These are phyloP conservation scores for Xenoacremonium recifei DNA, from an alignment of 2,329 filamentous ascomycete genomes.

Conservation along the genomic window DNA sequence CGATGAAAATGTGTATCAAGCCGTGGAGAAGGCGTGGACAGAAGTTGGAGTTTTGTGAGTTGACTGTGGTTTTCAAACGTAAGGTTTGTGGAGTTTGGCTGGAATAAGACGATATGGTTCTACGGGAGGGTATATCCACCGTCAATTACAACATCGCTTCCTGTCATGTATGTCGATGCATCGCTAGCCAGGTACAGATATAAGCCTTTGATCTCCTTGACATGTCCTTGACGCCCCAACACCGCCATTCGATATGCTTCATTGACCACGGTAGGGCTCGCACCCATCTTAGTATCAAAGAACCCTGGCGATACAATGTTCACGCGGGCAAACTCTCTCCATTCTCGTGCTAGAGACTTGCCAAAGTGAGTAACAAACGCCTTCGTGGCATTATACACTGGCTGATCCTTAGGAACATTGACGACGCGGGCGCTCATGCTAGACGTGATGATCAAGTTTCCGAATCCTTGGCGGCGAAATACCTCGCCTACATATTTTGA, in stretches of 20 bases:
- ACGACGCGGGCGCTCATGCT: constrained; percentile 71
- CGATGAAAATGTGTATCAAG: too few species aligned
- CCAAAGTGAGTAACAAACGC: constrained; percentile 51
- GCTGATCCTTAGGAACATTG: constrained; percentile 68
- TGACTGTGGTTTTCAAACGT: too few species aligned
- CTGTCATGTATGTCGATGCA: constrained; percentile 74
- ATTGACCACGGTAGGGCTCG: constrained; percentile 61
- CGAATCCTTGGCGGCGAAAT: constrained; percentile 62
- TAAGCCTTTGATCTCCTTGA: constrained; percentile 71
- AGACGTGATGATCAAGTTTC: constrained; percentile 67
- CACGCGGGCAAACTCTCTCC: constrained; percentile 65
- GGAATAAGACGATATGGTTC: too few species aligned
- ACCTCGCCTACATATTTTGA: constrained; percentile 62
- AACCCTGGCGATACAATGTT: constrained; percentile 69
- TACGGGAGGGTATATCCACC: constrained; percentile 61
- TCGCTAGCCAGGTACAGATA: constrained; percentile 76
- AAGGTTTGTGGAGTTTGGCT: too few species aligned
- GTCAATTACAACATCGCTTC: constrained; percentile 68
- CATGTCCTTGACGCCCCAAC: constrained; percentile 65
- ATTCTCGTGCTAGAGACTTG: constrained; percentile 58
- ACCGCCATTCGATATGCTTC: constrained; percentile 75
- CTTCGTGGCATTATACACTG: constrained; percentile 66
- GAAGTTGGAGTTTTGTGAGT: too few species aligned
- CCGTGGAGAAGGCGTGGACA: too few species aligned
- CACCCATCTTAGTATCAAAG: constrained; percentile 66